Percentiles rank a stretch among this genome's conserved stretches.
These are phyloP conservation scores for Umbelopsis isabellina DNA, from an alignment of 192 early-diverging fungal genomes.

Conservation along the genomic window DNA sequence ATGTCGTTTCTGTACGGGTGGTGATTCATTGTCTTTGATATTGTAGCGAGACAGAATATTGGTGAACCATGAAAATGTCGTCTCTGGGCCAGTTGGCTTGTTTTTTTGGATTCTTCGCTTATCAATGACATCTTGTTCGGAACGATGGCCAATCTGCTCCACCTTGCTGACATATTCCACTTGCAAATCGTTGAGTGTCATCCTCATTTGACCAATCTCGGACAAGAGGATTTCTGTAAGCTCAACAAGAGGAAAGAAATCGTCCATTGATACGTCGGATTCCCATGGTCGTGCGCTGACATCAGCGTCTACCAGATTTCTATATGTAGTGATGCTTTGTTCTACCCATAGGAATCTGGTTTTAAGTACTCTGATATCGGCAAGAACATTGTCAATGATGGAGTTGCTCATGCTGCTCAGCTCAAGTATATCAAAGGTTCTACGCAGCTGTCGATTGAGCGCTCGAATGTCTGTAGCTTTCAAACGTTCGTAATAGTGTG, in stretches of 20 bases:
- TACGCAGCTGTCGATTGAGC: conserved; percentile 51
- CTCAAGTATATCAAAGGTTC: conserved; percentile 62
- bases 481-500: conserved; percentile 47
- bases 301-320: conserved; percentile 27
- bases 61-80: conserved; percentile 82
- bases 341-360: conserved; percentile 54
- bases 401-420: conserved; percentile 57
- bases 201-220: conserved; percentile 53
- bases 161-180: conserved; percentile 60
- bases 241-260: conserved; percentile 53
- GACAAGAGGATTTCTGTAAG: conserved; percentile 49
- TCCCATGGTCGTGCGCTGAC: conserved; percentile 21
- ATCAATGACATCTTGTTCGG: conserved; percentile 47
- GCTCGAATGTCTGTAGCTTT: conserved; percentile 55
- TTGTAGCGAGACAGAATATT: conserved; percentile 46
- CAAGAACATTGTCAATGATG: conserved; percentile 54
- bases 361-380: conserved; percentile 47
- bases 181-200: conserved; percentile 64
- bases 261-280: conserved; percentile 41
- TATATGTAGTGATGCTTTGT: conserved; percentile 3
- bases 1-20: background rate
- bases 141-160: conserved; percentile 46
- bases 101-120: background rate
- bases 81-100: background rate
- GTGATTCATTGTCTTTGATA: background rate